Conservation (phyloP, 345 rosid species). For the Gynandropsis gynandra region DNA sequence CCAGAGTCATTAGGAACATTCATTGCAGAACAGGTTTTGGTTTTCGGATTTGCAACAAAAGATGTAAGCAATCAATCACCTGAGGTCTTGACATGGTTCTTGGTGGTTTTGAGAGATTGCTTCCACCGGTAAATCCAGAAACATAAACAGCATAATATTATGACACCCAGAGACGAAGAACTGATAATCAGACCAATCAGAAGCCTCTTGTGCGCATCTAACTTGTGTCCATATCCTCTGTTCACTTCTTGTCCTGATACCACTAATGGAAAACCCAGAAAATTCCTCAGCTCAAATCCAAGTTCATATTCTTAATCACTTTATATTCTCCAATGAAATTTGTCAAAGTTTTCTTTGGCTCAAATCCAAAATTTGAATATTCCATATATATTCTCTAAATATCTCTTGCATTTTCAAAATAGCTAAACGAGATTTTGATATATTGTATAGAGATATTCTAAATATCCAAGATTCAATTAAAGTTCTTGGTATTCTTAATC, state of each 20-base stretch:
- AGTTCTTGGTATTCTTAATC: background rate
- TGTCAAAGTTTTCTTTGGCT: too few relatives aligned
- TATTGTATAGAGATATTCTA: too few relatives aligned
- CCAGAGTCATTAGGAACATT: too few relatives aligned
- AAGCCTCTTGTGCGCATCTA: constrained; percentile 44
- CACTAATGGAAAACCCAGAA: constrained; percentile 17
- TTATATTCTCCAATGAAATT: too few relatives aligned
- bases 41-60: background rate
- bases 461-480: too few relatives aligned
- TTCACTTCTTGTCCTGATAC: constrained; percentile 41
- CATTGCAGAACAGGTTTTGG: too few relatives aligned
- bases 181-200: constrained; percentile 41
- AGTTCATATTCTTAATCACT: too few relatives aligned
- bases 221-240: constrained; percentile 36
- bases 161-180: constrained; percentile 40
- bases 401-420: too few relatives aligned
- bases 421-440: too few relatives aligned
- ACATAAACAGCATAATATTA: constrained; percentile 28
- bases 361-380: too few relatives aligned
- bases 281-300: too few relatives aligned
- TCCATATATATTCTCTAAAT: too few relatives aligned
- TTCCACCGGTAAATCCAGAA: constrained; percentile 40
- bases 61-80: constrained; percentile 30
- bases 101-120: constrained; percentile 31
- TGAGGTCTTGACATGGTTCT: constrained; percentile 32